A percentile compares a stretch with the other conserved stretches of the same genome.
Evolutionary conservation across 352 stramenopile genomes (phyloP).

Genomic region (Pythium angustatum): DNA sequence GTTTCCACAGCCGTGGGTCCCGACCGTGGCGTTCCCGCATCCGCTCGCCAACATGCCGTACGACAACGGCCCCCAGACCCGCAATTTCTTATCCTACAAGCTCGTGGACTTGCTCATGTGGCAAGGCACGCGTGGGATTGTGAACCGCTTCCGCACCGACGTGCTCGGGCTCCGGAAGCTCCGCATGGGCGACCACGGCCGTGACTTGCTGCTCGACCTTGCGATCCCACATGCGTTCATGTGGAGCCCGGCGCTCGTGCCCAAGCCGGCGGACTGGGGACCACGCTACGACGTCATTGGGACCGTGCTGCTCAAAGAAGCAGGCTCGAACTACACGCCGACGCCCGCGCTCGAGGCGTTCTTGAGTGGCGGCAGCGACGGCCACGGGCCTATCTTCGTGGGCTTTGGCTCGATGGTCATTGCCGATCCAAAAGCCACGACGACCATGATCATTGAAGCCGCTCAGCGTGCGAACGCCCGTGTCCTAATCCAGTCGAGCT

Average conservation of each 20-base stretch:
- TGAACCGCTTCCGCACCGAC: conserved; percentile 81
- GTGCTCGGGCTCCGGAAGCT: conserved; percentile 60
- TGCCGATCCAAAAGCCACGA: conserved; percentile 62
- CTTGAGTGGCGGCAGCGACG: conserved; percentile 48
- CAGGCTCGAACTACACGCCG: conserved; percentile 48
- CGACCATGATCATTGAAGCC: conserved; percentile 86
- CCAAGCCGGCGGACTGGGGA: conserved; percentile 90
- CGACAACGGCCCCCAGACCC: conserved; percentile 50
- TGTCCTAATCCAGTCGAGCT: conserved; percentile 91
- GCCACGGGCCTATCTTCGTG: conserved; percentile 88
- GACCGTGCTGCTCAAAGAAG: conserved; percentile 61
- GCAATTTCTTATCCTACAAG: conserved; percentile 88
- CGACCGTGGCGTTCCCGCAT: conserved; percentile 90
- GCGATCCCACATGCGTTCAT: conserved; percentile 88
- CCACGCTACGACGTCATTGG: conserved; percentile 87
- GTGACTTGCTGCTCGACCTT: conserved; percentile 58
- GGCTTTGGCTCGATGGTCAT: conserved; percentile 95
- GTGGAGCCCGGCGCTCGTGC: conserved; percentile 87
- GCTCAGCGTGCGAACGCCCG: conserved; percentile 59
- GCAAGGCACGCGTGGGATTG: conserved; percentile 60
- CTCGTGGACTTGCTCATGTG: conserved; percentile 86
- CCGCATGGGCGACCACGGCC: conserved; percentile 56
- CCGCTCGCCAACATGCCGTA: conserved; percentile 87
- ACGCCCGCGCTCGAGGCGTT: conserved; percentile 63
- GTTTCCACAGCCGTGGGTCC: conserved; percentile 91